Conservation (phyloP, 73 alveolate species). For the Symbiodinium natans region DNA sequence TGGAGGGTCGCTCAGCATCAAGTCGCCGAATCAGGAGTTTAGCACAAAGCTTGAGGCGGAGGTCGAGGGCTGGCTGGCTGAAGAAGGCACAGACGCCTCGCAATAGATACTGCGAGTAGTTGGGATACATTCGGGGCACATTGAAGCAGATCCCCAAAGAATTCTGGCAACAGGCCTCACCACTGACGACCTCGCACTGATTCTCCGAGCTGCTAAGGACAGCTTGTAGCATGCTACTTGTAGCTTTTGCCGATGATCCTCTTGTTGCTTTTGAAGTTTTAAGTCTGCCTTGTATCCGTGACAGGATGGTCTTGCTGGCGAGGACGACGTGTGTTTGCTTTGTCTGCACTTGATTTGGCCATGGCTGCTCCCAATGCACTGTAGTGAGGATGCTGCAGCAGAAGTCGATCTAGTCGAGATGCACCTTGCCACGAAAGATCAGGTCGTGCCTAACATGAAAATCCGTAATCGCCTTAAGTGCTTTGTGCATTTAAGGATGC, state of each 20-base stretch:
- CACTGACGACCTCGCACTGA: neutral
- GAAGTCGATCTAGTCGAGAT: neutral
- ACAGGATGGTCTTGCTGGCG: neutral
- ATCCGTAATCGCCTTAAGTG: neutral
- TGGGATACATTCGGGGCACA: too few relatives aligned
- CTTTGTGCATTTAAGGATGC: constrained; percentile 52
- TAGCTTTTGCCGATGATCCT: neutral
- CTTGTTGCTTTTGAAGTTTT: neutral
- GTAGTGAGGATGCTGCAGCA: neutral
- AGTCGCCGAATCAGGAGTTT: neutral
- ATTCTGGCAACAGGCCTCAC: neutral
- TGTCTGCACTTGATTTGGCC: neutral
- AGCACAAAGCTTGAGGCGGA: neutral
- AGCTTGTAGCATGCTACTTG: too few relatives aligned
- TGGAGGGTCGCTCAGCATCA: too few relatives aligned
- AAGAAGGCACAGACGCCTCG: neutral
- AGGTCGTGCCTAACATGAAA: too few relatives aligned
- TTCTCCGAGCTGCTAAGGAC: constrained; percentile 1
- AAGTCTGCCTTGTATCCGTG: neutral
- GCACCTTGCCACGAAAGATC: neutral
- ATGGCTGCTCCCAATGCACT: neutral
- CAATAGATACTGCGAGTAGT: too few relatives aligned
- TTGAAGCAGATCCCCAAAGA: too few relatives aligned
- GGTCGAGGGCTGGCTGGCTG: constrained; percentile 23
- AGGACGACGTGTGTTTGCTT: neutral